Evolutionary conservation across 768 basidiomycete genomes (phyloP), one percentile per base, ranked within the genome.

Genomic region (Coprinopsis marcescibilis): DNA sequence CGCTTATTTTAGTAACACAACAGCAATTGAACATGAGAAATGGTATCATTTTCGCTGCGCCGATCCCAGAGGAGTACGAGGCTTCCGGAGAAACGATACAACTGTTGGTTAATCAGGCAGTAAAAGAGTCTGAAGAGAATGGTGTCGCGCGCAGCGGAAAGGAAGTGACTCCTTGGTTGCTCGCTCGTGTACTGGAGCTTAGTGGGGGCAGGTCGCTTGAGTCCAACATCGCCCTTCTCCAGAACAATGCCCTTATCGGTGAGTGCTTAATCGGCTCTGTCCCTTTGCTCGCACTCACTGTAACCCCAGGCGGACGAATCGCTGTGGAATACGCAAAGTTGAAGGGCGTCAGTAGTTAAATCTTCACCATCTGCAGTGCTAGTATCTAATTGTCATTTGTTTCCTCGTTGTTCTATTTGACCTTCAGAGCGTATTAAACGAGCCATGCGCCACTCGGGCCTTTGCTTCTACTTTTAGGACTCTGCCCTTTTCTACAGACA

Each of bases 81-180:
- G 68, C 66, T 3, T 66, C 68, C n/a, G 92, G 92, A 5, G 68
- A 72, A 43, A 55, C 64, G 30, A 76, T 96, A 12, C 92, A 97
- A 60, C 60, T 70, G 34, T 81, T 83, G 0, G 86, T 97, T 6
- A 83, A 94, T 48, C 82, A 80, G 55, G 96, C 96, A 5, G 76
- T 99, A 4, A 60, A 62, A 12, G 95, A 99, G 65, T 85, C 89
- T 3, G 83, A 89, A 51, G 74, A 77, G 48, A 85, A 83, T 52
- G 91, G 93, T 2, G 69, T 95, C 37, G 85, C 77, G 57, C 80
- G 71, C 55, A 69, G 73, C 14, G 96, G 96, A 2, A 97, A 96
- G 56, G 88, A 91, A 50, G 92, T 78, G 4, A 99, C 96, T 1
- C 96, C 96, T 5, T 98, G 95, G 95, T 69, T 99, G 8, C 70